Evolutionary conservation across 176 grass and related monocot genomes (phyloP), one percentile per base, ranked within the genome.

Genomic region (Tillandsia leiboldiana): DNA sequence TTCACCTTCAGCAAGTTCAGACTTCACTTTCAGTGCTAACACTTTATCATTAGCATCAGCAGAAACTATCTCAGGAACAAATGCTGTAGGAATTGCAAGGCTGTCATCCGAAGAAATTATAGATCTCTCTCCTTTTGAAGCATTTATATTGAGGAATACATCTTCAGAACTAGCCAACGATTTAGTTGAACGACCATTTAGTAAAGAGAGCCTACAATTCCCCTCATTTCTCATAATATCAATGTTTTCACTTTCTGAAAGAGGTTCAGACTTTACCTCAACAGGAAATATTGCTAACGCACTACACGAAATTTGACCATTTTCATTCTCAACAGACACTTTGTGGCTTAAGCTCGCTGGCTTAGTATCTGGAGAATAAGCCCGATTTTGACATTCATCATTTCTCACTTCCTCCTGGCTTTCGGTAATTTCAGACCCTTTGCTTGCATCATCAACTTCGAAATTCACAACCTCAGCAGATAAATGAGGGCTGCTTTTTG

Each of bases 181-280:
- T 42, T 42, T 42, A 6, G 33, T 6, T 42, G 33, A 48, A 28
- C 1, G 51, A 33, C 58, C 64, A 73, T 68, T 51, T 70, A 56
- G 64, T 63, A 48, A 72, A 28, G 63, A 29, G 14, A 51, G 49
- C 26, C 26, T 48, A 69, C 48, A 69, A 13, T 70, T 77, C 70
- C 6, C 73, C 70, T 10, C 53, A 80, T 63, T 11, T 67, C 63
- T 70, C 76, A 69, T 69, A 56, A 26, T 65, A 29, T 29, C 67
- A 64, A 66, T 67, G 28, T 22, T 53, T 73, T 59, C 68, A 50
- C 53, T 54, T 74, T 81, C 73, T 64, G 66, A 63, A 26, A 42
- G 13, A 81, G 81, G 73, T 50, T 81, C 77, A 23, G 64, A 24
- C 76, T 88, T 88, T 75, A 84, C n/a, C 49, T 63, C 73, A 67